A percentile compares a stretch with the other conserved stretches of the same genome.
Evolutionary conservation across 1,284 basidiomycete species (phyloP).

Genomic region (Fomitopsis palustris): DNA sequence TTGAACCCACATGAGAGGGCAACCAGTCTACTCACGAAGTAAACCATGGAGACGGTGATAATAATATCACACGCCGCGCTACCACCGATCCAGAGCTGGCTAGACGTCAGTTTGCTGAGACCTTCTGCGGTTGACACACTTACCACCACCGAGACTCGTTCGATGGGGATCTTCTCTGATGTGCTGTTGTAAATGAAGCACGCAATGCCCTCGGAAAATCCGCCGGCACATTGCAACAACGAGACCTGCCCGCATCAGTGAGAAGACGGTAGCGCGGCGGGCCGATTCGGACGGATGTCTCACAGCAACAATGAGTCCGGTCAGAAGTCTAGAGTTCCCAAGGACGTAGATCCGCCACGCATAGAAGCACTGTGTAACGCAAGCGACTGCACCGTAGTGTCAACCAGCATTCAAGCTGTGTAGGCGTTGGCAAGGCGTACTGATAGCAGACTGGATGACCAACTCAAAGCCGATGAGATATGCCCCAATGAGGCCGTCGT

Average conservation of each 20-base stretch:
- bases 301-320: not conserved
- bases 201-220: not conserved
- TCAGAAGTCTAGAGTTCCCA: not conserved
- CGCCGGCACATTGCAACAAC: not conserved
- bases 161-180: not conserved
- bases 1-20: not conserved
- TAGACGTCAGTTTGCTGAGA: not conserved
- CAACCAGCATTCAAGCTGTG: no score
- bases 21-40: not conserved
- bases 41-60: conserved; percentile 3
- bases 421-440: not conserved
- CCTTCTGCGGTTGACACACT: not conserved
- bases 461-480: not conserved
- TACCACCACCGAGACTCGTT: not conserved
- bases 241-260: not conserved
- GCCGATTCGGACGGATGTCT: no score
- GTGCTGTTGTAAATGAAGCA: not conserved
- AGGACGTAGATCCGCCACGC: conserved; percentile 2
- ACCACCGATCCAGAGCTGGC: not conserved
- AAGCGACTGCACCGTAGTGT: not conserved
- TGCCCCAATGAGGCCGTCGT: not conserved
- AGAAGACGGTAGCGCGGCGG: no score
- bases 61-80: conserved; percentile 2
- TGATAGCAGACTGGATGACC: not conserved
- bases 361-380: conserved; percentile 2